These are phyloP conservation scores for Acaromyces ingoldii DNA, from an alignment of 1,284 basidiomycete genomes.

Conservation along the genomic window DNA sequence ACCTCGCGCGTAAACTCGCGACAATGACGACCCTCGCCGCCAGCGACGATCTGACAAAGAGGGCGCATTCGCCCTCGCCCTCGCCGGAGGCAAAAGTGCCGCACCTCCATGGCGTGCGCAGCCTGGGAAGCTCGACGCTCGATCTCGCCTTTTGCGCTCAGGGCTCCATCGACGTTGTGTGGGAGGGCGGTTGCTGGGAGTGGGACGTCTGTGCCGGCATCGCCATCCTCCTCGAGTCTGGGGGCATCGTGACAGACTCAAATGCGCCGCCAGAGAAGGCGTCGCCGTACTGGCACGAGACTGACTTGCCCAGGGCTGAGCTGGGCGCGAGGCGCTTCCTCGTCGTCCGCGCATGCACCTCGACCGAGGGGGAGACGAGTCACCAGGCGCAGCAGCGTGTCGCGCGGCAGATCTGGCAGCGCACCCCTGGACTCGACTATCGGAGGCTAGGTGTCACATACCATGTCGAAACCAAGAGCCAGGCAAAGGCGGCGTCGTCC, in stretches of 20 bases:
- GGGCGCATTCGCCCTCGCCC: no score
- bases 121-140: conserved; percentile 39
- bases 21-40: conserved; percentile 42
- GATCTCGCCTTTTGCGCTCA: conserved; percentile 42
- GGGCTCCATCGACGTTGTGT: conserved; percentile 40
- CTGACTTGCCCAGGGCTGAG: conserved; percentile 24
- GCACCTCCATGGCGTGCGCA: conserved; percentile 45
- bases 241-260: conserved; percentile 38
- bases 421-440: conserved; percentile 34
- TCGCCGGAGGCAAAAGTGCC: conserved; percentile 3
- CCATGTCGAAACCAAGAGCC: neutral
- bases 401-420: conserved; percentile 31
- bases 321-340: conserved; percentile 41
- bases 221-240: conserved; percentile 36
- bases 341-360: conserved; percentile 31
- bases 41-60: no score
- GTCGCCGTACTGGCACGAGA: conserved; percentile 7
- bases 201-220: conserved; percentile 47
- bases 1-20: conserved; percentile 34
- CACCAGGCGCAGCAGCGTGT: conserved; percentile 35
- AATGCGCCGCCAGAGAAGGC: conserved; percentile 23
- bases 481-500: neutral
- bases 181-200: conserved; percentile 48
- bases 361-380: conserved; percentile 23
- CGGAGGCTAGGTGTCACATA: conserved; percentile 10